These are phyloP conservation scores for Chlamydomonas schloesseri DNA, from an alignment of 139 green algal species.

Conservation along the genomic window DNA sequence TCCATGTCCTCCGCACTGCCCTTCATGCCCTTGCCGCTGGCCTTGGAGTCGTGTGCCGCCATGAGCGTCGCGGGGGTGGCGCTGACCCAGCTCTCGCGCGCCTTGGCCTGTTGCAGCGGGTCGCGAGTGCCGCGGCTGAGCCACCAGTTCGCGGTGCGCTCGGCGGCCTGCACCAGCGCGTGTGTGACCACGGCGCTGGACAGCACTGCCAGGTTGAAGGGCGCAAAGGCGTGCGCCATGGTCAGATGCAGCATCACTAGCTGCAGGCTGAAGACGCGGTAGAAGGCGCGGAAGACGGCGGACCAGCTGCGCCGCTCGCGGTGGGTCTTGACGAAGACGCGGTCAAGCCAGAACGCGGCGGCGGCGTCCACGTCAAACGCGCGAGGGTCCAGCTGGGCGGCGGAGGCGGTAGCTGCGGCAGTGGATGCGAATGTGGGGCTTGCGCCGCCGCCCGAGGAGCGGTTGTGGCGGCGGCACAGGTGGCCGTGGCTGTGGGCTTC, in stretches of 20 bases:
- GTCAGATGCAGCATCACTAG: slow-evolving; percentile 72
- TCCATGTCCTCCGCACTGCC: not conserved
- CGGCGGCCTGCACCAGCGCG: slow-evolving; percentile 28
- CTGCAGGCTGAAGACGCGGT: slow-evolving; percentile 74
- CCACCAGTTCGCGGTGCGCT: slow-evolving; percentile 45
- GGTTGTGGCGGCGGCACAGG: not conserved
- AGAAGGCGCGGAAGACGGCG: slow-evolving; percentile 66
- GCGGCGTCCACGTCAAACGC: slow-evolving; percentile 20
- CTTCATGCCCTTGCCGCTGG: not conserved
- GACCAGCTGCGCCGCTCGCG: slow-evolving; percentile 67
- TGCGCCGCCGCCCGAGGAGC: not conserved
- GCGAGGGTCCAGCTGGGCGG: not conserved
- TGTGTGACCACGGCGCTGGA: slow-evolving; percentile 52
- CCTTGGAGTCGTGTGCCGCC: not conserved
- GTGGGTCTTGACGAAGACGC: slow-evolving; percentile 73
- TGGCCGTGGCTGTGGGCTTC: not conserved
- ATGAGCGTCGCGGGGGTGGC: not conserved
- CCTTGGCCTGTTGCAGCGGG: not conserved
- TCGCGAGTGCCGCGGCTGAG: slow-evolving; percentile 16
- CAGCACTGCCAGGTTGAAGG: slow-evolving; percentile 12
- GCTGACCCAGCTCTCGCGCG: not conserved
- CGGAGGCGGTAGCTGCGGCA: not conserved
- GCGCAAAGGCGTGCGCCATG: slow-evolving; percentile 34
- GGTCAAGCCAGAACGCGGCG: slow-evolving; percentile 37
- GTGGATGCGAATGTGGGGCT: not conserved